Conservation (phyloP, 192 early-diverging fungal genomes). For the Coemansia umbellata region DNA sequence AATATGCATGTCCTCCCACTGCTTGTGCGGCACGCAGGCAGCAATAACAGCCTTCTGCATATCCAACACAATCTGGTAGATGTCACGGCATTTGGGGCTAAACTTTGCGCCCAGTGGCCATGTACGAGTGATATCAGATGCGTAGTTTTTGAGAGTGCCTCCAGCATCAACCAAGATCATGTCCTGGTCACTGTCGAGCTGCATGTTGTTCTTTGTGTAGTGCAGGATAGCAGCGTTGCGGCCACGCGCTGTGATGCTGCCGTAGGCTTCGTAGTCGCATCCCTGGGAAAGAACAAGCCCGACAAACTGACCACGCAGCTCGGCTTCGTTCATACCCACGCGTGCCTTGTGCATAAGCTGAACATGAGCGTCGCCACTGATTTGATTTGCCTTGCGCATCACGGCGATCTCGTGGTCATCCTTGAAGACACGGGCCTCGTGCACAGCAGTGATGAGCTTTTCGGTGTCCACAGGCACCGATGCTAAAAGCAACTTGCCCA, state of each 20-base stretch:
- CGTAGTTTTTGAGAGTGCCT: conserved; percentile 74
- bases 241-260: conserved; percentile 77
- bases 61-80: conserved; percentile 78
- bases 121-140: conserved; percentile 85
- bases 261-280: conserved; percentile 76
- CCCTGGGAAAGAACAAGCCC: conserved; percentile 65
- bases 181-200: conserved; percentile 45
- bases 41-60: conserved; percentile 75
- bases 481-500: conserved; percentile 6
- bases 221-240: conserved; percentile 76
- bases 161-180: conserved; percentile 86
- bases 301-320: conserved; percentile 76
- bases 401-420: conserved; percentile 68
- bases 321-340: conserved; percentile 64
- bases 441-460: conserved; percentile 59
- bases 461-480: conserved; percentile 8
- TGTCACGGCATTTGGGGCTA: conserved; percentile 61
- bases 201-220: conserved; percentile 72
- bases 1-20: conserved; percentile 83
- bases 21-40: conserved; percentile 62
- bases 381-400: conserved; percentile 72
- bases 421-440: conserved; percentile 80
- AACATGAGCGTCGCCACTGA: conserved; percentile 75
- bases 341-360: conserved; percentile 66
- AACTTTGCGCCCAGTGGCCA: conserved; percentile 80